These are phyloP conservation scores for Berkeleyomyces rouxiae DNA, from an alignment of 2,329 filamentous ascomycete genomes.

Conservation along the genomic window DNA sequence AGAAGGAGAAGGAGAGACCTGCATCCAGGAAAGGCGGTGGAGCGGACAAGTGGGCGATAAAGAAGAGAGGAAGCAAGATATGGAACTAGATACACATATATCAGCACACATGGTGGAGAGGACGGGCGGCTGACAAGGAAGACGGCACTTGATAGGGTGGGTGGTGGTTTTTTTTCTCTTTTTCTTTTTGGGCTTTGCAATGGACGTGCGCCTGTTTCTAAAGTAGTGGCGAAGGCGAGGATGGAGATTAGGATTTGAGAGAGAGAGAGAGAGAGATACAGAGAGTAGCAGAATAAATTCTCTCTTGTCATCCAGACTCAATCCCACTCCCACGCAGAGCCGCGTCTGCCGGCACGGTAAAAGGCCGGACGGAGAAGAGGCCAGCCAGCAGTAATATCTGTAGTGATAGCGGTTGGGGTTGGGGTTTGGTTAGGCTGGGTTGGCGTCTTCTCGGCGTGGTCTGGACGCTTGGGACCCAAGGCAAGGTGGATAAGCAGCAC, in stretches of 20 bases:
- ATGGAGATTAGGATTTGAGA: neutral
- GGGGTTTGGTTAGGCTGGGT: neutral
- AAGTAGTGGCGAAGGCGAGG: neutral
- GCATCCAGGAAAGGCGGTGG: neutral
- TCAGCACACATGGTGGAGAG: too few species aligned
- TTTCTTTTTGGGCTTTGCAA: neutral
- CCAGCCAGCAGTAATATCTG: too few species aligned
- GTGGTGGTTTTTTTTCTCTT: too few species aligned
- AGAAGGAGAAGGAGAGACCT: neutral
- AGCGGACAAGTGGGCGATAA: too few species aligned
- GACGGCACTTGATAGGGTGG: neutral
- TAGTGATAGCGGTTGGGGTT: neutral
- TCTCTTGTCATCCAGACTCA: too few species aligned
- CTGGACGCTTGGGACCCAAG: neutral
- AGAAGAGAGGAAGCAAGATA: too few species aligned
- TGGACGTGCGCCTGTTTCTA: conserved; percentile 1
- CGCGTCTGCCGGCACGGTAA: too few species aligned
- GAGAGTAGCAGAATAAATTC: too few species aligned
- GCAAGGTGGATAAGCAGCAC: neutral
- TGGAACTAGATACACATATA: too few species aligned
- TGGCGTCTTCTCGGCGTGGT: neutral
- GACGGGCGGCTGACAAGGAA: neutral
- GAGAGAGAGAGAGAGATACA: neutral
- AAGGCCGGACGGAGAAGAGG: too few species aligned
- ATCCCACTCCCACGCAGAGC: too few species aligned